phyloP scores from a whole-genome alignment of 768 basidiomycete species.

The Leucocoprinus birnbaumii region DNA sequence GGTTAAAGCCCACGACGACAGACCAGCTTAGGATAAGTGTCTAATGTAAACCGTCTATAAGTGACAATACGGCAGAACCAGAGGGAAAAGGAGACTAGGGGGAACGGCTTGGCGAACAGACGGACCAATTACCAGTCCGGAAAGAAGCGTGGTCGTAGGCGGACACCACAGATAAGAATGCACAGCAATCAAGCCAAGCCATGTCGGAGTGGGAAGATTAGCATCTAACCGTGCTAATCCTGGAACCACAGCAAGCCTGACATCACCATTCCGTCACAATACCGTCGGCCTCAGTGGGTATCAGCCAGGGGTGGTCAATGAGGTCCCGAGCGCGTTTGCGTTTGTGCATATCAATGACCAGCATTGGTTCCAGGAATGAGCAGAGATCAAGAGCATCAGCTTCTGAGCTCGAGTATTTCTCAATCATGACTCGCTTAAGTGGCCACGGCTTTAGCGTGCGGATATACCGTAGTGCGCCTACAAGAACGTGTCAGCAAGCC shows the following conservation, averaged over 20 bases:
- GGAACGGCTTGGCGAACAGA: not conserved
- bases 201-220: no score
- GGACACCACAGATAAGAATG: not conserved
- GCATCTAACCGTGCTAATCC: not conserved
- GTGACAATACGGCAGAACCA: not conserved
- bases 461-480: slow-evolving; percentile 73
- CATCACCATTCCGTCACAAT: slow-evolving; percentile 42
- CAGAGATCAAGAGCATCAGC: slow-evolving; percentile 58
- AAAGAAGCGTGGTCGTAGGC: not conserved
- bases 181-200: not conserved
- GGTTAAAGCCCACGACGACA: slow-evolving; percentile 2
- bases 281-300: slow-evolving; percentile 36
- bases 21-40: not conserved
- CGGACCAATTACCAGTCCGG: not conserved
- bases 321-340: slow-evolving; percentile 74
- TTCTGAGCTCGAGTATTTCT: slow-evolving; percentile 79
- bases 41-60: slow-evolving; percentile 4
- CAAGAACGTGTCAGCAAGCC: slow-evolving; percentile 1
- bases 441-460: slow-evolving; percentile 78
- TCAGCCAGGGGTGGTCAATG: slow-evolving; percentile 74
- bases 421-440: slow-evolving; percentile 77
- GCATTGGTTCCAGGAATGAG: slow-evolving; percentile 73
- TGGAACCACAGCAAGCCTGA: no score
- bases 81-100: not conserved
- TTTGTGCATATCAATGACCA: slow-evolving; percentile 62